Base-by-base conservation (phyloP, 148 eudicot species). In the Diospyros lotus region DNA sequence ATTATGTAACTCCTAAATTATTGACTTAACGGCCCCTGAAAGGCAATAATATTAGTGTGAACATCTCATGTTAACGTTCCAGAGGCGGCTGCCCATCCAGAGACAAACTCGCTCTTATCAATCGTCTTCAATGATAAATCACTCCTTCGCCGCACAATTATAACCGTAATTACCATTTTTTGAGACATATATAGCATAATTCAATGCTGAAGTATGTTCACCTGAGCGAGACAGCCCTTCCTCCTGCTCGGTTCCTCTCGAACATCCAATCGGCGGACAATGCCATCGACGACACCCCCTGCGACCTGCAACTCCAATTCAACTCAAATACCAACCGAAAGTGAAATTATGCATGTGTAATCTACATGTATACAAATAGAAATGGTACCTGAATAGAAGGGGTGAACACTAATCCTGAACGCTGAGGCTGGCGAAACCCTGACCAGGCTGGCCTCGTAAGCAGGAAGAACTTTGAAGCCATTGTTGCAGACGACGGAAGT, bases 151-250 rank as follows among this genome's bases (percentile, higher is more conserved):
- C 28, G 28, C 28, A 28, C 28, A 28, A 28, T 28, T 28, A 28
- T 28, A 28, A 28, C 28, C 28, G 28, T 28, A 28, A 28, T 28
- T 28, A 28, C 28, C 28, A 28, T 28, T 28, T 28, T 28, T 28
- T 28, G 28, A 28, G 28, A 28, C 8, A 48, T 9, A 40, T 68
- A 70, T 13, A 28, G 42, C 40, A 18, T 64, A 42, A 77, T 10
- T 14, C 64, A 13, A 62, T n/a, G 56, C 53, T 53, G 54, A 15
- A 10, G n/a, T 58, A 68, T 41, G 42, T 4, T 56, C 63, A 91
- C 93, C 91, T 80, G 89, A 86, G 64, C 73, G 51, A 51, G 87
- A 88, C 50, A 82, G 61, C 73, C 71, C 89, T 61, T 86, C 89
- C 78, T 88, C 90, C 69, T 88, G 89, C 71, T 86, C 85, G 17